Conservation (phyloP, 139 green algal species). For the Yamagishiella unicocca region DNA sequence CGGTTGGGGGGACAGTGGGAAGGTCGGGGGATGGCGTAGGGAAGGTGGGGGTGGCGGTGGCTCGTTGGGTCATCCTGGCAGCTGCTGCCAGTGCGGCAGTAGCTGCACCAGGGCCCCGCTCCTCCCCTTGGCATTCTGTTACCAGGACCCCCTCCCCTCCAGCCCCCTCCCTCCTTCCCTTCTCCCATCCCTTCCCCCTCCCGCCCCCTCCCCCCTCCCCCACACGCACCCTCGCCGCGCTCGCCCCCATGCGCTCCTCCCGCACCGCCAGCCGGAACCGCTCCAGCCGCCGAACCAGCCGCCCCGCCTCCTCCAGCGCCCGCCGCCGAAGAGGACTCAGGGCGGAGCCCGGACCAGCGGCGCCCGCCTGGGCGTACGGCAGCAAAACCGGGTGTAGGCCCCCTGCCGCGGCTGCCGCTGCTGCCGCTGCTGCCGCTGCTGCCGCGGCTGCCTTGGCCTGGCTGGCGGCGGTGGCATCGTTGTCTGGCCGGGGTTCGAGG, state of each 20-base stretch:
- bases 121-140: too few relatives aligned
- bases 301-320: neutral
- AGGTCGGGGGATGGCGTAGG: neutral
- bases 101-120: too few relatives aligned
- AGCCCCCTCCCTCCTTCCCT: too few relatives aligned
- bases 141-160: too few relatives aligned
- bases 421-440: neutral
- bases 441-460: neutral
- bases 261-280: slow-evolving; percentile 17
- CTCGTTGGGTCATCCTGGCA: too few relatives aligned
- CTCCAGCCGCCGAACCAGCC: slow-evolving; percentile 1
- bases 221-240: neutral
- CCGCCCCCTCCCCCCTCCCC: neutral
- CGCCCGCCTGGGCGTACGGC: neutral
- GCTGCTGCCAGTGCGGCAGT: too few relatives aligned
- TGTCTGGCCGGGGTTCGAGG: neutral
- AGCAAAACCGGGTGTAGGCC: neutral
- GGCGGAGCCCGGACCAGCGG: neutral
- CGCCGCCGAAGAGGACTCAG: neutral
- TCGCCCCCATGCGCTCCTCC: neutral
- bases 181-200: too few relatives aligned
- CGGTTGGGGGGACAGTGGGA: neutral
- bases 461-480: neutral
- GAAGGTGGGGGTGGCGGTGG: neutral
- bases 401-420: neutral